These are phyloP conservation scores for Pseudovirgaria hyperparasitica DNA, from an alignment of 2,329 filamentous ascomycete species.

Conservation along the genomic window DNA sequence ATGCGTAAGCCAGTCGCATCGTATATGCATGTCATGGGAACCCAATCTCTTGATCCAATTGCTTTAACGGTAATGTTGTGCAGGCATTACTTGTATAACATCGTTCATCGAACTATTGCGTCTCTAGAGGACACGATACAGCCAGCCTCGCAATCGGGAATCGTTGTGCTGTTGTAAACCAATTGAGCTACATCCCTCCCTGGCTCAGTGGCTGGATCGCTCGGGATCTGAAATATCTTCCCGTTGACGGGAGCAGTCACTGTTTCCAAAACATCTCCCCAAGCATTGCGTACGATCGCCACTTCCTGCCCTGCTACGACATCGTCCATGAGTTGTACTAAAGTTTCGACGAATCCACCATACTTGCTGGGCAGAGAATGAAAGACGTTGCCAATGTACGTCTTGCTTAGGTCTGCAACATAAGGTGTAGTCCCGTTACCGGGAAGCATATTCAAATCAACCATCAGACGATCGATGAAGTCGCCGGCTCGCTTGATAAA, in stretches of 20 bases:
- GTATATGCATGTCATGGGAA: too few relatives aligned
- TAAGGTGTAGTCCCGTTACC: conserved; percentile 16
- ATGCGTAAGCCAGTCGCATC: too few relatives aligned
- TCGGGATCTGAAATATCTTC: conserved; percentile 20
- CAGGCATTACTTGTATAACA: too few relatives aligned
- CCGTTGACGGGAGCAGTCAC: conserved; percentile 19
- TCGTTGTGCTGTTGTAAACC: conserved; percentile 22
- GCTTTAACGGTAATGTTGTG: too few relatives aligned
- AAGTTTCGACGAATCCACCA: conserved; percentile 16
- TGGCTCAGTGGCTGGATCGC: conserved; percentile 23
- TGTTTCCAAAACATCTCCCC: conserved; percentile 24
- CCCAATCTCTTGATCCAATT: too few relatives aligned
- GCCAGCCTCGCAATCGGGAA: conserved; percentile 15
- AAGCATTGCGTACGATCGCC: conserved; percentile 21
- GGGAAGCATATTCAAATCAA: conserved; percentile 13
- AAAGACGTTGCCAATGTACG: conserved; percentile 18
- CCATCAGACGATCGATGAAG: conserved; percentile 16
- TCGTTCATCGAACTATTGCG: too few relatives aligned
- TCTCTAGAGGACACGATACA: too few relatives aligned
- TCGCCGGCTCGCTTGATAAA: conserved; percentile 22
- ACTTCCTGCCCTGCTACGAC: conserved; percentile 24
- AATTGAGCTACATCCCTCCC: conserved; percentile 21
- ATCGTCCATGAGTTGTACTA: conserved; percentile 19
- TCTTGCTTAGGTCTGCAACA: conserved; percentile 18
- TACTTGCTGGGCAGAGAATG: conserved; percentile 15